A percentile compares a stretch with the other conserved stretches of the same genome.
Conservation (phyloP, 495 filamentous ascomycete species). For the Hyphodiscus hymeniophilus region DNA sequence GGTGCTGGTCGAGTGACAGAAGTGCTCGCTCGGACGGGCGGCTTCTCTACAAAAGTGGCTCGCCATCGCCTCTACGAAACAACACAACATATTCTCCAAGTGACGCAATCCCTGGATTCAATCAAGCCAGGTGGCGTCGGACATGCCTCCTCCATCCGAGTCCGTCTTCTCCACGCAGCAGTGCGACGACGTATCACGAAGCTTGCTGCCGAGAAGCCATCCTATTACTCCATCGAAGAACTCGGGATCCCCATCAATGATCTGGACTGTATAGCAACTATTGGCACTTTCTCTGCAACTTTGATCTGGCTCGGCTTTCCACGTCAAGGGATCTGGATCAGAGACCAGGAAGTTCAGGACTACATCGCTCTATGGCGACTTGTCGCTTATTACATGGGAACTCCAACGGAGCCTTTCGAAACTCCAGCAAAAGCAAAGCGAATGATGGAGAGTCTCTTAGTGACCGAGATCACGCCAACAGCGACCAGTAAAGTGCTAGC, state of each 20-base stretch:
- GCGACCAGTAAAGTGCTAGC: conserved; percentile 44
- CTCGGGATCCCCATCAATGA: conserved; percentile 67
- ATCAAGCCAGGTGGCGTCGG: conserved; percentile 63
- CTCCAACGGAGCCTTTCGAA: conserved; percentile 49
- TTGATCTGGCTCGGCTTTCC: conserved; percentile 63
- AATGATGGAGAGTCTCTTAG: conserved; percentile 56
- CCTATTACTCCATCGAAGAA: conserved; percentile 53
- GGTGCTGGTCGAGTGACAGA: conserved; percentile 58
- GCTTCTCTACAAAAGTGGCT: conserved; percentile 63
- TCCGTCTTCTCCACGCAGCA: conserved; percentile 65
- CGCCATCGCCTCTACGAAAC: conserved; percentile 66
- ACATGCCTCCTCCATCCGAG: conserved; percentile 59
- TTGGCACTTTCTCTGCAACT: conserved; percentile 56
- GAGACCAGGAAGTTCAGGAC: conserved; percentile 52
- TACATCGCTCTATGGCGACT: conserved; percentile 74
- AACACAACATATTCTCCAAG: conserved; percentile 65
- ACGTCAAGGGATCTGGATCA: conserved; percentile 60
- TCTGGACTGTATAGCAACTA: conserved; percentile 63
- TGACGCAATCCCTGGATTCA: conserved; percentile 54
- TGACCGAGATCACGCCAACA: conserved; percentile 56
- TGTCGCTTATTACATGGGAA: conserved; percentile 63
- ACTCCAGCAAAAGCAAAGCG: conserved; percentile 44
- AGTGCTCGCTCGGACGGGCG: conserved; percentile 68
- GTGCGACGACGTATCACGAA: conserved; percentile 59
- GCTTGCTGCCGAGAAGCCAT: conserved; percentile 42